Base-by-base conservation (phyloP, 495 filamentous ascomycete species). In the Lasiosphaeria miniovina region DNA sequence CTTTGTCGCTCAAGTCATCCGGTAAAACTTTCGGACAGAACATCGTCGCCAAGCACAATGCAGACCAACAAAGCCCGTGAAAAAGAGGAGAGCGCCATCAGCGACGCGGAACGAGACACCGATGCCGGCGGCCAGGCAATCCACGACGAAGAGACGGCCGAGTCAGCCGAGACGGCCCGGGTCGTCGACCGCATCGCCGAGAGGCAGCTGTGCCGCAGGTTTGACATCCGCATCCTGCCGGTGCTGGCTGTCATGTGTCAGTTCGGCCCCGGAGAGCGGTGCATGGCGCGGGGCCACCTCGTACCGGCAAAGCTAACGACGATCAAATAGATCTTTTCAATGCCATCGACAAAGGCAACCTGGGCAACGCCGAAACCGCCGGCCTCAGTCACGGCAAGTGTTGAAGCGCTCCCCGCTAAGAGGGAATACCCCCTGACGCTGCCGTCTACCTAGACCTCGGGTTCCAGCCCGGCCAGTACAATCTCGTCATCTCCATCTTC, bases 361-460 rank as follows among this genome's bases (percentile, higher is more conserved):
- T 89, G 36, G 82, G 84, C 55, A 90, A 91, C 66, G 88, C 88
- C 11, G 82, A 90, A 69, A 90, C 88, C 0, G 85, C 67, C 15
- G 73, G 72, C 3, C 55, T 75, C 24, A 67, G 67, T 6, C 62
- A 65, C 79, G 61, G 81, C 82, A 9, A 74, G 83, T 24, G 24
- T 24, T 24, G 24, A 24, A 24, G 24, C 24, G 24, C 24, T 24
- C 38, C 38, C 8, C 5, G 11, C 6, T 59, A 72, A 76, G 41
- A 68, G 66, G 17, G 15, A 14, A 11, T 36, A 32, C 6, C 41
- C 54, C 54, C 8, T 12, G n/a, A 32, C 49, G 4, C 43, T 31
- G 36, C 40, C 24, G 60, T 77, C 76, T 71, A 65, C 38, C 51
- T 12, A 12, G 8, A 49, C 31, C 50, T 87, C 15, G 61, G 79